Evolutionary conservation across 331 rosid genomes (phyloP), one percentile per base, ranked within the genome.

Genomic region (Quercus tomentella): DNA sequence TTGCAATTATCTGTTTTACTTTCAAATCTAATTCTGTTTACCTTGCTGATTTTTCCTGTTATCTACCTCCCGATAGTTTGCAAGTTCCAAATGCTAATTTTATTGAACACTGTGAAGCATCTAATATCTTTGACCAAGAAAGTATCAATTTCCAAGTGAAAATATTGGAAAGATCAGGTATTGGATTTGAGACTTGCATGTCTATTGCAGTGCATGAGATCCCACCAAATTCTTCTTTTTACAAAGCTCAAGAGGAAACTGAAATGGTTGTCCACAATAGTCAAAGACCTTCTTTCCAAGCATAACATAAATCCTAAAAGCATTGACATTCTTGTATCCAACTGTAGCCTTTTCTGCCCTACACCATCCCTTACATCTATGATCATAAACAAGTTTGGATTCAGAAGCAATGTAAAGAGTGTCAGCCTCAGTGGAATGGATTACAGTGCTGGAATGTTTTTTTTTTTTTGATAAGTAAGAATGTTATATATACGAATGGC

Each of bases 401-500:
- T 92, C 10, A 62, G 92, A 41, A 92, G 89, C 87, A 87, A 83
- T 23, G 60, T 88, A 43, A 90, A 83, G 87, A 81, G 92, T 79
- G 72, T 86, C 60, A 87, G 78, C 83, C 86, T 91, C 41, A 74
- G 91, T 67, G 97, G 95, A 72, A 93, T 90, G 93, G 97, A 93
- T 20, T 93, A 92, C 76, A 91, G 97, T 74, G 97, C 95, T 22
- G 97, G 93, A 56, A 67, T 91, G 74, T n/a, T n/a, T n/a, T n/a
- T n/a, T n/a, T n/a, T n/a, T n/a, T n/a, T n/a, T n/a, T n/a, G n/a
- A n/a, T n/a, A n/a, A n/a, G n/a, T n/a, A n/a, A n/a, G n/a, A n/a
- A n/a, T n/a, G n/a, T n/a, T n/a, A n/a, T n/a, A n/a, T n/a, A n/a
- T n/a, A n/a, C n/a, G n/a, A n/a, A n/a, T n/a, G n/a, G n/a, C n/a